Evolutionary conservation across 176 grass and related monocot genomes (phyloP), one percentile per base, ranked within the genome.

Genomic region (Stipa capillata): DNA sequence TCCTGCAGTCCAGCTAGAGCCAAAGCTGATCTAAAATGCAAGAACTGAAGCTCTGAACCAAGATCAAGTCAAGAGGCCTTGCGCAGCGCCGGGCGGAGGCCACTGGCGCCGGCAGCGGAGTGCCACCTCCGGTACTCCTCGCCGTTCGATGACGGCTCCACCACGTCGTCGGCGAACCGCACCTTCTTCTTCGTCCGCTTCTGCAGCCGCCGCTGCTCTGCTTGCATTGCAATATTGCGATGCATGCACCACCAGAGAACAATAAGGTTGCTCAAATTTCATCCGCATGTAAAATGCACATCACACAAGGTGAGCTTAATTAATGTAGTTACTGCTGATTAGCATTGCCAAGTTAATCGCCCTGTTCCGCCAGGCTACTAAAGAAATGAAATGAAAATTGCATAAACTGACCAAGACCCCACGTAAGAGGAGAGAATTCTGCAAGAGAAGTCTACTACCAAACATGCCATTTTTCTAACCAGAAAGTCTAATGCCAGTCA

Each of bases 91-190:
- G 44, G 61, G 0, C 20, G 27, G 51, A 29, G 31, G 56, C 57
- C 20, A 23, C 27, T 16, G 36, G 39, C n/a, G n/a, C n/a, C 16
- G 0, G 58, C 15, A 4, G 64, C 14, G 5, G 67, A 10, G 73
- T 27, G 73, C 2, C 87, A 85, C 4, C 60, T 32, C 20, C 93
- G 88, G 51, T 85, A 88, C 65, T 90, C 59, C 31, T 67, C 59
- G 31, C 61, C 77, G 78, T 82, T 78, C 20, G 82, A 82, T 15
- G 90, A 90, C 18, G 87, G 83, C 20, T 86, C 88, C 33, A 71
- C 81, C 78, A 89, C 70, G 25, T 93, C 88, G 17, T 85, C 86
- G 0, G 91, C 91, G 73, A 97, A 97, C 51, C 84, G 81, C 77
- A 97, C 91, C 70, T 93, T 93, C 91, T 93, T 97, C 56, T 42